phyloP scores from a whole-genome alignment of 1,284 basidiomycete genomes.

The Kwoniella shivajii region DNA sequence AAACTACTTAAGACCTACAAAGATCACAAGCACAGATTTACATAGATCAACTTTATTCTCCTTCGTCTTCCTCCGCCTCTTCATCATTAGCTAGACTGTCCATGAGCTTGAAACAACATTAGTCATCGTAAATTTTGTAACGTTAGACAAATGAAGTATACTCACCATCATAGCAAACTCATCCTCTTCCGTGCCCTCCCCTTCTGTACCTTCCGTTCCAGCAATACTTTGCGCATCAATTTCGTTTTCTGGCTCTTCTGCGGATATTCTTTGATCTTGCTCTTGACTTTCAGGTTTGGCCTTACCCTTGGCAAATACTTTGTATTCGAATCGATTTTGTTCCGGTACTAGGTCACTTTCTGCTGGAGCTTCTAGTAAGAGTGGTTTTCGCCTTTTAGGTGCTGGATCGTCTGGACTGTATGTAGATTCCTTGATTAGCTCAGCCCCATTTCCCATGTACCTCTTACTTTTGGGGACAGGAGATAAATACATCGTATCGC shows the following conservation, averaged over 20 bases:
- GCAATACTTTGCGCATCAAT: slow-evolving; percentile 1
- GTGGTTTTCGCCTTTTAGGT: slow-evolving; percentile 26
- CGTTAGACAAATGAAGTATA: neutral
- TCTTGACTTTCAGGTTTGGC: neutral
- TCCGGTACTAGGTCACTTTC: slow-evolving; percentile 19
- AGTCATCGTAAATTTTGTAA: neutral
- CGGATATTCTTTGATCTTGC: neutral
- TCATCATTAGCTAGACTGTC: slow-evolving; percentile 12
- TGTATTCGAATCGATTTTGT: slow-evolving; percentile 21
- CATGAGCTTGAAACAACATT: slow-evolving; percentile 5
- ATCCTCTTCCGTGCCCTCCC: slow-evolving; percentile 38
- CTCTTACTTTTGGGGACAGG: too few species aligned
- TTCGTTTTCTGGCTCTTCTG: slow-evolving; percentile 1
- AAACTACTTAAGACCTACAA: too few species aligned
- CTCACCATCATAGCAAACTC: slow-evolving; percentile 46
- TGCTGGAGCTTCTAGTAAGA: slow-evolving; percentile 22
- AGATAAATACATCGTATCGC: too few species aligned
- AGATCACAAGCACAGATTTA: too few species aligned
- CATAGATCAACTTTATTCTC: neutral
- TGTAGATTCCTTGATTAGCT: neutral
- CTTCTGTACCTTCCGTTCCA: slow-evolving; percentile 6
- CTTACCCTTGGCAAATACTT: slow-evolving; percentile 2
- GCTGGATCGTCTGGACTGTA: slow-evolving; percentile 16
- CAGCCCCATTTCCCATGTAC: neutral
- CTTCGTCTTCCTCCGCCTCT: neutral